A percentile compares a stretch with the other conserved stretches of the same genome.
phyloP scores from a whole-genome alignment of 345 rosid species.

The Gossypium mustelinum region DNA sequence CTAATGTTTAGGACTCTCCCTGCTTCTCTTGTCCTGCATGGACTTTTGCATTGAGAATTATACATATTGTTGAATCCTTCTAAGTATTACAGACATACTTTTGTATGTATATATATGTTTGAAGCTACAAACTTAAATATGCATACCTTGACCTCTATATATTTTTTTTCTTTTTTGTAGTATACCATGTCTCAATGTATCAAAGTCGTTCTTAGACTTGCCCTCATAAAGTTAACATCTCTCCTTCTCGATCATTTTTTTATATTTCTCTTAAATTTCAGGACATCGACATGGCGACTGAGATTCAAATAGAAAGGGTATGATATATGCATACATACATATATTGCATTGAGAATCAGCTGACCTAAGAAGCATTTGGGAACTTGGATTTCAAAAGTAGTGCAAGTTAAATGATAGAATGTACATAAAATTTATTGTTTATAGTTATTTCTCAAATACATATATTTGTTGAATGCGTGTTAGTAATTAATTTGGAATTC shows the following conservation, averaged over 20 bases:
- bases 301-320: too few relatives aligned
- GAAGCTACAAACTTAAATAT: not conserved
- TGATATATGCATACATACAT: too few relatives aligned
- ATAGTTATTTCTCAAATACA: too few relatives aligned
- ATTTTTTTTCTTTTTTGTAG: too few relatives aligned
- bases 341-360: too few relatives aligned
- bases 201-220: not conserved
- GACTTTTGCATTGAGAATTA: not conserved
- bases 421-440: too few relatives aligned
- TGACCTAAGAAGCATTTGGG: too few relatives aligned
- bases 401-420: too few relatives aligned
- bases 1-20: not conserved
- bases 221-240: not conserved
- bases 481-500: too few relatives aligned
- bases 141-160: not conserved
- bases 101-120: not conserved
- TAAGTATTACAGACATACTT: not conserved
- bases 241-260: not conserved
- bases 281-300: not conserved
- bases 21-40: not conserved
- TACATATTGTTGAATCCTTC: not conserved
- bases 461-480: too few relatives aligned
- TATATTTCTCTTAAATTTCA: not conserved
- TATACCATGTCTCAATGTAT: too few relatives aligned
- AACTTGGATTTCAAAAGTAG: too few relatives aligned